Conservation (phyloP, 352 stramenopile species). For the Phytophthora lateralis region DNA sequence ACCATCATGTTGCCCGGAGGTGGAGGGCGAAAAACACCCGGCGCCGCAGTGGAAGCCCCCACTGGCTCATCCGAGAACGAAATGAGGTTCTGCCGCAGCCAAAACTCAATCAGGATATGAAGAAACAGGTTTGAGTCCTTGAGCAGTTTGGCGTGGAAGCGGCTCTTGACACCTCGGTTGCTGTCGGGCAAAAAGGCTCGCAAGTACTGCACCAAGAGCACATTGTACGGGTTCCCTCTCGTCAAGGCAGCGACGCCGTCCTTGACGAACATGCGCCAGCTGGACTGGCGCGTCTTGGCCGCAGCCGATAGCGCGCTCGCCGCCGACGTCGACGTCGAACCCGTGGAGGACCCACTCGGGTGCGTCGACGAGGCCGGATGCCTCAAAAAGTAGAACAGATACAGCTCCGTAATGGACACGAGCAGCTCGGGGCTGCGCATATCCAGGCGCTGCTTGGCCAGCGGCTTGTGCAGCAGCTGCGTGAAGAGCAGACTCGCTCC, state of each 20-base stretch:
- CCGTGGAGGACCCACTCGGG: constrained; percentile 43
- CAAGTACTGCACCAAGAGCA: constrained; percentile 84
- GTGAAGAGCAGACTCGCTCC: constrained; percentile 78
- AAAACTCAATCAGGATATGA: constrained; percentile 88
- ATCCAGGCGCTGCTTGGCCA: constrained; percentile 80
- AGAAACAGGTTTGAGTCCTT: constrained; percentile 85
- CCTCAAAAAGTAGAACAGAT: constrained; percentile 85
- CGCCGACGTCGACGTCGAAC: constrained; percentile 33
- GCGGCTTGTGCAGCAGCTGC: constrained; percentile 82
- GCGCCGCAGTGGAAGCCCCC: constrained; percentile 24
- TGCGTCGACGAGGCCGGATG: constrained; percentile 78
- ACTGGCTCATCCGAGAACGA: constrained; percentile 72
- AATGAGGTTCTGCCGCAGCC: constrained; percentile 89
- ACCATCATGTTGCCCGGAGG: constrained; percentile 40
- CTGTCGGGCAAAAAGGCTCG: constrained; percentile 78
- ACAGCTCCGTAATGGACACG: constrained; percentile 86
- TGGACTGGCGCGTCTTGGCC: constrained; percentile 55
- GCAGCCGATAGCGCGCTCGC: constrained; percentile 61
- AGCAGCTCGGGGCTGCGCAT: constrained; percentile 77
- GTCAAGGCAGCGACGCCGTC: constrained; percentile 72
- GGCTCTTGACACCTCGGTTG: constrained; percentile 62
- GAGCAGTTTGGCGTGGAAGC: constrained; percentile 78
- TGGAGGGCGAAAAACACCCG: constrained; percentile 21
- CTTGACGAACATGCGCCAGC: constrained; percentile 74
- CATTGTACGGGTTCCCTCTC: constrained; percentile 83